These are phyloP conservation scores for Aspergillus ostianus DNA, from an alignment of 495 filamentous ascomycete genomes.

Conservation along the genomic window DNA sequence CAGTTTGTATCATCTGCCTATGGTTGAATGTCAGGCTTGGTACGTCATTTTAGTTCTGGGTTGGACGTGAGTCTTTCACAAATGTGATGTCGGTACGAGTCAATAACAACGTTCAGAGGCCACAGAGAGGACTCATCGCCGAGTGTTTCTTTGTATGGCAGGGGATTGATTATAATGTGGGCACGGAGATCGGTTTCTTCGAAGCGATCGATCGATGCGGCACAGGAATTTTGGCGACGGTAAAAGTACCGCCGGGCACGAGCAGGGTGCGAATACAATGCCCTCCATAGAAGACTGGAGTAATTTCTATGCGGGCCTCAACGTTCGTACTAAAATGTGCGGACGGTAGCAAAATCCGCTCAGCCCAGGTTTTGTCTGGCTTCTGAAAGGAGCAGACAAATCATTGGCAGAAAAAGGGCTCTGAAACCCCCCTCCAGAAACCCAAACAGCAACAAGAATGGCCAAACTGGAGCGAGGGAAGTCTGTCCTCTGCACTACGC, in stretches of 20 bases:
- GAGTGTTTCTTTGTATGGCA: slow-evolving; percentile 13
- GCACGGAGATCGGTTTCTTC: slow-evolving; percentile 6
- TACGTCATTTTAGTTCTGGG: slow-evolving; percentile 36
- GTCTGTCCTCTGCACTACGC: background rate
- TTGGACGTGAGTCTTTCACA: slow-evolving; percentile 12
- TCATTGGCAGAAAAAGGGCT: slow-evolving; percentile 10
- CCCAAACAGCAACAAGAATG: slow-evolving; percentile 1
- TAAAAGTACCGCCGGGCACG: slow-evolving; percentile 17
- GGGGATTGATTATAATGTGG: slow-evolving; percentile 13
- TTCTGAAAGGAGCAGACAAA: slow-evolving; percentile 14
- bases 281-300: slow-evolving; percentile 19
- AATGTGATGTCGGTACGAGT: slow-evolving; percentile 11
- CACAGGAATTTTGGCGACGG: slow-evolving; percentile 18
- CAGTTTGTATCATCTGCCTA: slow-evolving; percentile 17
- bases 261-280: slow-evolving; percentile 25
- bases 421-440: slow-evolving; percentile 10
- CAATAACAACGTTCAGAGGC: slow-evolving; percentile 19
- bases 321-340: slow-evolving; percentile 33
- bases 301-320: slow-evolving; percentile 30
- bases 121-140: slow-evolving; percentile 18
- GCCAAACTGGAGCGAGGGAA: background rate
- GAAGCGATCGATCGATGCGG: slow-evolving; percentile 18
- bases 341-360: slow-evolving; percentile 24
- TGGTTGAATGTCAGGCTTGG: slow-evolving; percentile 13
- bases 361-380: slow-evolving; percentile 21